Base-by-base conservation (phyloP, 176 grass and related monocot species). In the Poa annua region DNA sequence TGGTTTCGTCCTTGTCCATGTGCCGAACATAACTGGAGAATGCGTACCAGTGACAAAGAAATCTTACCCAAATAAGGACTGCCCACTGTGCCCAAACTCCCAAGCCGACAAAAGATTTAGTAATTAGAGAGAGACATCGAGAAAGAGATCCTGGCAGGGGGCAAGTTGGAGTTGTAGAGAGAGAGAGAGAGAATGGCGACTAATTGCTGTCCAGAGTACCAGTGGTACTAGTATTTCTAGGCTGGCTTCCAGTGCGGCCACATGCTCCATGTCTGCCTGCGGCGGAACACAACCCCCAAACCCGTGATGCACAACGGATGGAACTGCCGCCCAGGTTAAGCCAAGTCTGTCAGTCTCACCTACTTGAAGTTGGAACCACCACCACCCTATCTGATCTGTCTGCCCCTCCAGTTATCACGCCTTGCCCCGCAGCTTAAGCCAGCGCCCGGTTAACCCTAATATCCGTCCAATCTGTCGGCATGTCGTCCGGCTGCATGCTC, bases 231-330 rank as follows among this genome's bases (percentile, higher is more conserved):
- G 52, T 54, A 42, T 60, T 84, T 63, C 71, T 85, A 81, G 83
- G 83, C 87, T 77, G 63, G 71, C 63, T 85, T 89, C 83, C 71
- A 77, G 83, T 24, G 78, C 39, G 63, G 78, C 71, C 78, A 89
- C 83, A 85, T 89, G 87, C 72, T 19, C 0, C 14, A 8, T 85
- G 77, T 59, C 82, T 64, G 61, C 78, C 56, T 62, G 70, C 26
- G 56, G 72, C 83, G 76, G 4, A 20, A 36, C 26, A 17, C 63
- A 66, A 36, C 1, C 64, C 65, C 34, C 34, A 64, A 45, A 7
- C n/a, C 53, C 74, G 51, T 78, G 73, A 32, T 62, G 39, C 44
- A 14, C 24, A 52, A 41, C 45, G 36, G 34, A 69, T 70, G 65
- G 35, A 8, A 68, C 24, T n/a, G 45, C 66, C 21, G 38, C 38